Evolutionary conservation across 192 early-diverging fungal species (phyloP).

Genomic region (Coemansia sp.): DNA sequence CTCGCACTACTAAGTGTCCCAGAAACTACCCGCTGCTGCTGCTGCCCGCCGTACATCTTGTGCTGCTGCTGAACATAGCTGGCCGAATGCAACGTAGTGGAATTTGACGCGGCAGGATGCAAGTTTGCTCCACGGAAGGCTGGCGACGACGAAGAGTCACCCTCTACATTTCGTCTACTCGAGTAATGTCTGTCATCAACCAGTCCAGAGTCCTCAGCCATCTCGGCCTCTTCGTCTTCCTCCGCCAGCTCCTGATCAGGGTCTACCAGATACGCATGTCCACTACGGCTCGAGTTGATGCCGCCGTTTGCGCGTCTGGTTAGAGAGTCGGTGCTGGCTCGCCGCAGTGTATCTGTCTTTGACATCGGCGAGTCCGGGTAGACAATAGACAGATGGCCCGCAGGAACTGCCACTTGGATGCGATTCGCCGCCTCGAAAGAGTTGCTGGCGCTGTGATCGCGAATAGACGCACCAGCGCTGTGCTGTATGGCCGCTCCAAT

Average conservation of each 20-base stretch:
- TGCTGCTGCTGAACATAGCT: slow-evolving; percentile 35
- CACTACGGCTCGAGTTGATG: slow-evolving; percentile 14
- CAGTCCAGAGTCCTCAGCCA: background rate
- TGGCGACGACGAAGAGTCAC: background rate
- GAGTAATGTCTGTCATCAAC: slow-evolving; percentile 1
- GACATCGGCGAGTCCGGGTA: slow-evolving; percentile 58
- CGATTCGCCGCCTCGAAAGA: slow-evolving; percentile 11
- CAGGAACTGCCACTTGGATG: slow-evolving; percentile 47
- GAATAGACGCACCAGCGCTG: slow-evolving; percentile 1
- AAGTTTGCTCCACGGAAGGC: slow-evolving; percentile 20
- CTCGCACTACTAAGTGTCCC: background rate
- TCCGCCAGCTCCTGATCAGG: slow-evolving; percentile 25
- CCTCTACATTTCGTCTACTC: background rate
- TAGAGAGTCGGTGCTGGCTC: slow-evolving; percentile 37
- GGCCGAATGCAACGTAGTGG: slow-evolving; percentile 46
- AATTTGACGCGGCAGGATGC: slow-evolving; percentile 42
- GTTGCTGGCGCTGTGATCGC: slow-evolving; percentile 2
- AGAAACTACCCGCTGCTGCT: background rate
- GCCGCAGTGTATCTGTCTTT: slow-evolving; percentile 45
- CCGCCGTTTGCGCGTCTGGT: slow-evolving; percentile 26
- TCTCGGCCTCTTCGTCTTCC: slow-evolving; percentile 7
- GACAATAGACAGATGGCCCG: slow-evolving; percentile 52
- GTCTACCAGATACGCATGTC: slow-evolving; percentile 47
- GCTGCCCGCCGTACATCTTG: slow-evolving; percentile 10
- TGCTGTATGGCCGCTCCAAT: slow-evolving; percentile 11